These are phyloP conservation scores for Chlorociboria aeruginascens DNA, from an alignment of 495 filamentous ascomycete genomes.

Conservation along the genomic window DNA sequence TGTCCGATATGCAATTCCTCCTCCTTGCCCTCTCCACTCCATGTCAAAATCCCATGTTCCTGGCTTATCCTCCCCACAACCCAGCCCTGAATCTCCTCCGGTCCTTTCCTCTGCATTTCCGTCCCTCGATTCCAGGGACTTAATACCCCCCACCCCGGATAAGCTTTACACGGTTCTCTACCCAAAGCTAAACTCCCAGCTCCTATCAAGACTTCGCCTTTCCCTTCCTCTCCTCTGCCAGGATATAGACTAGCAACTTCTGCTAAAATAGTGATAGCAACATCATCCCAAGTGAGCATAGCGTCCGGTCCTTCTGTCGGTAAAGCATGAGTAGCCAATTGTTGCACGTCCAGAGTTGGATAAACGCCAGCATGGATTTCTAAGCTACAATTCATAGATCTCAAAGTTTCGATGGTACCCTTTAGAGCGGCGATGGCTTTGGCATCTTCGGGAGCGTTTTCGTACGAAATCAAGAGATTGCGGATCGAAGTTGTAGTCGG, in stretches of 20 bases:
- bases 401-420: slow-evolving; percentile 17
- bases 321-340: slow-evolving; percentile 58
- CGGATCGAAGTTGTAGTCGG: slow-evolving; percentile 57
- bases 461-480: slow-evolving; percentile 7
- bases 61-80: slow-evolving; percentile 49
- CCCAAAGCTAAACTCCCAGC: slow-evolving; percentile 64
- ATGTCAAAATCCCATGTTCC: slow-evolving; percentile 53
- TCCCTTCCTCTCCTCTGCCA: slow-evolving; percentile 31
- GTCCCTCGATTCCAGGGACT: slow-evolving; percentile 39
- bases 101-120: slow-evolving; percentile 17
- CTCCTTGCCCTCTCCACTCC: slow-evolving; percentile 18
- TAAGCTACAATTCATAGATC: slow-evolving; percentile 27
- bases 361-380: slow-evolving; percentile 68
- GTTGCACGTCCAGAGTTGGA: slow-evolving; percentile 70
- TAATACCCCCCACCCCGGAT: slow-evolving; percentile 63
- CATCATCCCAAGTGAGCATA: slow-evolving; percentile 33
- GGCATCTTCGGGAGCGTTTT: background rate
- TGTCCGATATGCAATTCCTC: slow-evolving; percentile 42
- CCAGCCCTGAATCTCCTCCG: slow-evolving; percentile 40
- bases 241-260: slow-evolving; percentile 67
- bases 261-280: slow-evolving; percentile 58
- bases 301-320: slow-evolving; percentile 22
- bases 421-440: slow-evolving; percentile 8
- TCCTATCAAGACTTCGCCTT: slow-evolving; percentile 57
- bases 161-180: slow-evolving; percentile 60